Evolutionary conservation across 2,329 filamentous ascomycete species (phyloP).

Genomic region (Epichloe gansuensis): DNA sequence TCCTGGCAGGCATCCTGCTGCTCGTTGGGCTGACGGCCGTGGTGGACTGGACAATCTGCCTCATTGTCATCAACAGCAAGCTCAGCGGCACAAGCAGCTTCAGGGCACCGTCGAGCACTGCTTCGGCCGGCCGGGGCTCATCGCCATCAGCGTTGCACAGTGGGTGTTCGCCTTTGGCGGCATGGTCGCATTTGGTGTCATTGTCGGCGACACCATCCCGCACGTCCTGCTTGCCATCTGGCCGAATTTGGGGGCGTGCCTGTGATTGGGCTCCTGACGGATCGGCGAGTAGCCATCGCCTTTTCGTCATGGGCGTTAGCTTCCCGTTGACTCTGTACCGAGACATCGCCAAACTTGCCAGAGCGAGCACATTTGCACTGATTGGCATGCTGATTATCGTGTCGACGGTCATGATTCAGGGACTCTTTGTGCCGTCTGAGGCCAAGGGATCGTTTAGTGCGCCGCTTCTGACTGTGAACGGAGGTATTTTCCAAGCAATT

Average conservation of each 20-base stretch:
- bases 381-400: constrained; percentile 90
- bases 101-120: constrained; percentile 94
- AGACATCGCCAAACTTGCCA: constrained; percentile 96
- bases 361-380: constrained; percentile 86
- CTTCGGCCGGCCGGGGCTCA: constrained; percentile 75
- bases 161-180: constrained; percentile 98
- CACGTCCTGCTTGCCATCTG: constrained; percentile 77
- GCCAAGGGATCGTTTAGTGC: constrained; percentile 59
- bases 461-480: constrained; percentile 65
- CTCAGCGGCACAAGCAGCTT: constrained; percentile 88
- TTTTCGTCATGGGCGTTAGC: constrained; percentile 72
- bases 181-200: constrained; percentile 97
- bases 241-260: constrained; percentile 61
- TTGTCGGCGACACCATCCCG: constrained; percentile 92
- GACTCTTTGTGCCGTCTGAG: constrained; percentile 59
- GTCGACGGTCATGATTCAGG: constrained; percentile 75
- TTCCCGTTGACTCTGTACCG: constrained; percentile 88
- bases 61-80: constrained; percentile 97
- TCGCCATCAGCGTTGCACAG: constrained; percentile 83
- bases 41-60: constrained; percentile 93
- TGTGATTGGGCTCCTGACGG: constrained; percentile 70
- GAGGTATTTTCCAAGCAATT: constrained; percentile 87
- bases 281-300: constrained; percentile 76
- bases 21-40: constrained; percentile 69
- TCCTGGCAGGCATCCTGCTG: constrained; percentile 67